Evolutionary conservation across 805 yeast genomes (phyloP).

Genomic region (Diddensiella caesifluorescens): DNA sequence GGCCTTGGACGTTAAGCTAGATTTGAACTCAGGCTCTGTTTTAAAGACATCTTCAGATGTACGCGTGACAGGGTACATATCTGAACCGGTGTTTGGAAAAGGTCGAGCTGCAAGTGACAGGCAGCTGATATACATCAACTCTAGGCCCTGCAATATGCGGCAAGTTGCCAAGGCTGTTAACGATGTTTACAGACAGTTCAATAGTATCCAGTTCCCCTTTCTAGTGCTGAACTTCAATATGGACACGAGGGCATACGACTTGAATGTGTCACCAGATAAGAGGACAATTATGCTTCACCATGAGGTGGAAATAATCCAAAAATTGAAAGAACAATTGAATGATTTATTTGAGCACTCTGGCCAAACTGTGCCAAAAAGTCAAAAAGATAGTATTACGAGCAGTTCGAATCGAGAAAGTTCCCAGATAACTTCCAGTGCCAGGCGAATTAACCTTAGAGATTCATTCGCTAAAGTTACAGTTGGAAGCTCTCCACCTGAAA

Average conservation of each 20-base stretch:
- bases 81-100: slow-evolving; percentile 73
- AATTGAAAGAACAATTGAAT: slow-evolving; percentile 46
- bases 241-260: slow-evolving; percentile 49
- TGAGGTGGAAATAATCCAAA: slow-evolving; percentile 56
- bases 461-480: too few species aligned
- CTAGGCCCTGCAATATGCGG: slow-evolving; percentile 63
- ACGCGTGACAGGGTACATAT: slow-evolving; percentile 54
- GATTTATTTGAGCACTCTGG: slow-evolving; percentile 40
- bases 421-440: too few species aligned
- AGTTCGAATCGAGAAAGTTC: too few species aligned
- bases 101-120: slow-evolving; percentile 70
- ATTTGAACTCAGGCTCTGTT: slow-evolving; percentile 12
- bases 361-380: slow-evolving; percentile 36
- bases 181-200: slow-evolving; percentile 68
- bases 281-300: slow-evolving; percentile 62
- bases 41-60: slow-evolving; percentile 12
- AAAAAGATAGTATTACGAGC: too few species aligned
- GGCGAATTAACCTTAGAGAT: too few species aligned
- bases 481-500: too few species aligned
- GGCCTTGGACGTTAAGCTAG: slow-evolving; percentile 38
- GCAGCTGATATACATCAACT: slow-evolving; percentile 69
- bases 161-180: slow-evolving; percentile 54
- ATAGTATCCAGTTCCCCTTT: slow-evolving; percentile 68
- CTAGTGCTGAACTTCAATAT: slow-evolving; percentile 56
- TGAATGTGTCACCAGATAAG: slow-evolving; percentile 92